Percentiles rank a stretch among this genome's conserved stretches.
These are phyloP conservation scores for Gnaphalium uliginosum DNA, from an alignment of 129 eudicot species.

Conservation along the genomic window DNA sequence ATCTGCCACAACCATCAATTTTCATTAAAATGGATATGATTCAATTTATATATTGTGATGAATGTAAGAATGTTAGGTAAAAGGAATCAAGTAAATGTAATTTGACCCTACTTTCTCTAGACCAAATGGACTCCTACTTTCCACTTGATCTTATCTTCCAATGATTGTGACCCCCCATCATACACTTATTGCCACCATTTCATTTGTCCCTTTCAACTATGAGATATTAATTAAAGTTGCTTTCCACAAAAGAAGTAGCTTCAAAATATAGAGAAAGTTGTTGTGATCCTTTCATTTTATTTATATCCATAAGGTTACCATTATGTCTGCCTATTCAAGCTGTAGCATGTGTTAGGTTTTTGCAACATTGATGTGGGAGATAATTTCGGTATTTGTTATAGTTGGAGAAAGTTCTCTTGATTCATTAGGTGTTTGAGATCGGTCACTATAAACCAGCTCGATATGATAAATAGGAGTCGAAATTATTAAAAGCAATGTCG, in stretches of 20 bases:
- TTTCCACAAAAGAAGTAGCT: not conserved
- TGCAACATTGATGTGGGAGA: too few species aligned
- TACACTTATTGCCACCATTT: constrained; percentile 21
- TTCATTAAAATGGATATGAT: constrained; percentile 5
- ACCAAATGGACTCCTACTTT: constrained; percentile 9
- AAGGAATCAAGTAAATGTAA: constrained; percentile 15
- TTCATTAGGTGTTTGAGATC: not conserved
- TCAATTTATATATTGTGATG: not conserved
- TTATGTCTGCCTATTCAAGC: not conserved
- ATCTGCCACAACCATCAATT: constrained; percentile 18
- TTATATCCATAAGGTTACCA: not conserved
- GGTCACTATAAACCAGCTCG: not conserved
- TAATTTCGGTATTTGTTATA: too few species aligned
- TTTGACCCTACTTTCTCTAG: constrained; percentile 14
- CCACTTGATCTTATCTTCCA: constrained; percentile 26
- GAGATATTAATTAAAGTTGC: not conserved
- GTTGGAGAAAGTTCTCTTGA: not conserved
- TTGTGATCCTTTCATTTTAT: not conserved
- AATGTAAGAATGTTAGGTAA: constrained; percentile 28
- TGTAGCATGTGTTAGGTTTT: not conserved
- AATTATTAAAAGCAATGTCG: too few species aligned
- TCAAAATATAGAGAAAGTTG: not conserved
- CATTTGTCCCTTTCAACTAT: constrained; percentile 21
- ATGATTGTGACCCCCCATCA: constrained; percentile 24
- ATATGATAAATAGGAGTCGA: not conserved